Percentiles rank a stretch among this genome's conserved stretches.
phyloP scores from a whole-genome alignment of 352 stramenopile species.

The Globisporangium perplexum region DNA sequence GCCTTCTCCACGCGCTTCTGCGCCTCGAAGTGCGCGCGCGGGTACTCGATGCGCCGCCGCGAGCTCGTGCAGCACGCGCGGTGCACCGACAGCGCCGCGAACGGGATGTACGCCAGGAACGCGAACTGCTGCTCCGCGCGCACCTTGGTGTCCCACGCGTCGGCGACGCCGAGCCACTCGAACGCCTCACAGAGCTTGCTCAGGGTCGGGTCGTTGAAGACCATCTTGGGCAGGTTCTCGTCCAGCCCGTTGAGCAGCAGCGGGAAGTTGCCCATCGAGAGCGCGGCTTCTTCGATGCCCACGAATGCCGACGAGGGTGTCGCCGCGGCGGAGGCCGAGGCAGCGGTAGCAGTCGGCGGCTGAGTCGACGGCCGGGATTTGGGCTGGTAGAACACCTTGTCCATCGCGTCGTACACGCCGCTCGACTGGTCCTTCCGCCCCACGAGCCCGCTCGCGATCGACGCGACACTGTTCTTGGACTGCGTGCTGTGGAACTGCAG shows the following conservation, averaged over 20 bases:
- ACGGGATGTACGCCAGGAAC: constrained; percentile 61
- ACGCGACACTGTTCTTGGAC: constrained; percentile 17
- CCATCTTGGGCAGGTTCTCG: constrained; percentile 85
- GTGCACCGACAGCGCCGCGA: constrained; percentile 66
- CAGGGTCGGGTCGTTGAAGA: constrained; percentile 89
- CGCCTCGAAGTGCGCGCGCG: constrained; percentile 48
- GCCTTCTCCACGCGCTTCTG: constrained; percentile 53
- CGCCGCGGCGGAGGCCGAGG: not conserved
- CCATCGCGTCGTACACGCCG: constrained; percentile 58
- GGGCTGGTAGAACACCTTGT: constrained; percentile 70
- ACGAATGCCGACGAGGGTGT: constrained; percentile 18
- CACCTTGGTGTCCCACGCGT: constrained; percentile 59
- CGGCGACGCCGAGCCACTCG: constrained; percentile 80
- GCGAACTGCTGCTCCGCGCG: constrained; percentile 67
- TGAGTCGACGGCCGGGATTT: constrained; percentile 26
- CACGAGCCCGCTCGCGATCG: constrained; percentile 29
- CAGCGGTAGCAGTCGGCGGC: not conserved
- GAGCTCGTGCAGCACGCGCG: constrained; percentile 69
- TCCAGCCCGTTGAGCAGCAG: constrained; percentile 84
- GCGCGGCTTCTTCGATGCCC: constrained; percentile 62
- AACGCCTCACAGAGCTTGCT: constrained; percentile 76
- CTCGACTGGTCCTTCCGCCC: constrained; percentile 55
- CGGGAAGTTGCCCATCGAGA: constrained; percentile 70
- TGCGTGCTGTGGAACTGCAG: constrained; percentile 92
- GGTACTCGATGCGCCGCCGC: constrained; percentile 67